These are phyloP conservation scores for Diaporthe ampelina DNA, from an alignment of 2,329 filamentous ascomycete genomes.

Conservation along the genomic window DNA sequence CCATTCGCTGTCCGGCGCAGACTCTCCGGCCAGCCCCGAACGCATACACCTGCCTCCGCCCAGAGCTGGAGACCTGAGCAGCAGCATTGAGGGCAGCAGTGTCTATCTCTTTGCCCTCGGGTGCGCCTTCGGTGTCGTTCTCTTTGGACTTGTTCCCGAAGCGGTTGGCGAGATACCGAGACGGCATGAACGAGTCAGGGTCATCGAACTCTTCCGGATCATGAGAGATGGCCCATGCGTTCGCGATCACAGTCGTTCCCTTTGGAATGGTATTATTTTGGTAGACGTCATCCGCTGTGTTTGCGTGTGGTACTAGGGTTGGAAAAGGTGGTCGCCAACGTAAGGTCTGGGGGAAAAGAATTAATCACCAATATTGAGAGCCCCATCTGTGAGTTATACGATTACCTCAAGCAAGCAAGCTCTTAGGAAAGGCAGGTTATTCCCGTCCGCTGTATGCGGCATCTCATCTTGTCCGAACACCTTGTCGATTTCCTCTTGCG, in stretches of 20 bases:
- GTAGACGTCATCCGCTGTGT: slow-evolving; percentile 41
- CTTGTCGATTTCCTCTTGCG: slow-evolving; percentile 42
- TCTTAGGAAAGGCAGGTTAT: slow-evolving; percentile 41
- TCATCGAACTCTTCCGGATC: slow-evolving; percentile 41
- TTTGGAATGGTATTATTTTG: slow-evolving; percentile 41
- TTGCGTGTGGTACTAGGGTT: slow-evolving; percentile 39
- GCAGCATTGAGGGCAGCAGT: slow-evolving; percentile 1
- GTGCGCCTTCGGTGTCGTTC: background rate
- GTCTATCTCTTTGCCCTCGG: background rate
- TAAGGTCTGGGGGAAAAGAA: slow-evolving; percentile 26
- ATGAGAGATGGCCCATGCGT: slow-evolving; percentile 42
- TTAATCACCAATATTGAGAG: background rate
- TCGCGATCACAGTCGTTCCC: slow-evolving; percentile 40
- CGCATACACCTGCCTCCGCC: slow-evolving; percentile 31
- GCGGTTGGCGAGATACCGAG: slow-evolving; percentile 40
- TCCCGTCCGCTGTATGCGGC: slow-evolving; percentile 35
- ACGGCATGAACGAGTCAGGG: slow-evolving; percentile 42
- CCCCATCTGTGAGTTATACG: no score
- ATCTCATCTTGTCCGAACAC: slow-evolving; percentile 36
- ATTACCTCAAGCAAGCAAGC: slow-evolving; percentile 43
- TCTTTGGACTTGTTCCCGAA: slow-evolving; percentile 36
- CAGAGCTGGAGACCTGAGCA: background rate
- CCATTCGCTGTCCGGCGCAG: slow-evolving; percentile 35
- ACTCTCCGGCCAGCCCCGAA: slow-evolving; percentile 38
- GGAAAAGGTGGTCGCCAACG: slow-evolving; percentile 43